These are phyloP conservation scores for Kwoniella shivajii DNA, from an alignment of 1,284 basidiomycete genomes.

Conservation along the genomic window DNA sequence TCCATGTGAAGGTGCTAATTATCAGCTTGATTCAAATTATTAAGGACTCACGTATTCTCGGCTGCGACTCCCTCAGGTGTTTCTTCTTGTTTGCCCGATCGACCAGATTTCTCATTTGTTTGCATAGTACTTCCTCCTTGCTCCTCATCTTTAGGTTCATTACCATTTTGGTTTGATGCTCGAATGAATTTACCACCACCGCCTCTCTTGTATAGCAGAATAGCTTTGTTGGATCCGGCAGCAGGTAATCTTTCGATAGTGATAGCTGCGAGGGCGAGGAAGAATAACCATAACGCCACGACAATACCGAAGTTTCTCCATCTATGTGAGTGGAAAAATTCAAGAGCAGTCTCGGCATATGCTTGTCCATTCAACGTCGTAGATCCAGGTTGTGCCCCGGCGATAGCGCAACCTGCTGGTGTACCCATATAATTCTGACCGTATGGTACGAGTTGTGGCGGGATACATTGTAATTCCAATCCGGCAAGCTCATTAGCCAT, in stretches of 20 bases:
- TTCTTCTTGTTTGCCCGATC: neutral
- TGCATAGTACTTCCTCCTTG: conserved; percentile 26
- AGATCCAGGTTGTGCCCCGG: conserved; percentile 51
- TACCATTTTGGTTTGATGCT: conserved; percentile 34
- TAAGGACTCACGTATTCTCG: conserved; percentile 28
- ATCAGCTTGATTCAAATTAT: neutral
- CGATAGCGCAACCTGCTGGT: conserved; percentile 47
- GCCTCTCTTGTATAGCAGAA: conserved; percentile 46
- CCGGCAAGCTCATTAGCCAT: conserved; percentile 56
- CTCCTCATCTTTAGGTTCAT: conserved; percentile 33
- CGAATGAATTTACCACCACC: conserved; percentile 40
- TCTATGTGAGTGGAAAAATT: conserved; percentile 49
- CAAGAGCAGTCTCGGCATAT: conserved; percentile 50
- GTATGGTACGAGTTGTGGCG: conserved; percentile 52
- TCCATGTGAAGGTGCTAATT: conserved; percentile 53
- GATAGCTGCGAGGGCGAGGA: conserved; percentile 15
- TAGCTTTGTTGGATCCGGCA: conserved; percentile 40
- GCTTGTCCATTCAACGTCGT: conserved; percentile 45
- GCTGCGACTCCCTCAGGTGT: conserved; percentile 19
- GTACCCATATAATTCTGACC: conserved; percentile 44
- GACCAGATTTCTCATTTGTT: conserved; percentile 30
- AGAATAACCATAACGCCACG: conserved; percentile 37
- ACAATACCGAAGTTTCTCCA: conserved; percentile 59
- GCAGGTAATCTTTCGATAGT: conserved; percentile 37
- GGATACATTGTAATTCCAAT: conserved; percentile 47